Percentiles rank a stretch among this genome's conserved stretches.
Conservation (phyloP, 2,329 filamentous ascomycete genomes). For the Lachnellula hyalina region DNA sequence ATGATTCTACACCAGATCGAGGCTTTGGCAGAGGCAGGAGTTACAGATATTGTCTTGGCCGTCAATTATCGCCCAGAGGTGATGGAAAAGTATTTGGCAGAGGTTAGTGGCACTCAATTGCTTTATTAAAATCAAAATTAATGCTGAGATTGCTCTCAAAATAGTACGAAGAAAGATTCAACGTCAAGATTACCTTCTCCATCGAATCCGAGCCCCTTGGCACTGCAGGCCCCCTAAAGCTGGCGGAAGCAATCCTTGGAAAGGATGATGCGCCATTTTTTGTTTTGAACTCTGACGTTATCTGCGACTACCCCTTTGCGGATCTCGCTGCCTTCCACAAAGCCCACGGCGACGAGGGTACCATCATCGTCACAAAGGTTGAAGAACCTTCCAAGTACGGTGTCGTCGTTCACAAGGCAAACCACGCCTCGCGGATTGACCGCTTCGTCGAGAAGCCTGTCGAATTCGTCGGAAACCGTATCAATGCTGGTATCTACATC, state of each 20-base stretch:
- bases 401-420: constrained; percentile 95
- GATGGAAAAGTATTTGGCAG: constrained; percentile 89
- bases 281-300: constrained; percentile 96
- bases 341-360: constrained; percentile 88
- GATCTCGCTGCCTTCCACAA: constrained; percentile 90
- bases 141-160: constrained; percentile 12
- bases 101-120: constrained; percentile 50
- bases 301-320: constrained; percentile 95
- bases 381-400: constrained; percentile 99
- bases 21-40: constrained; percentile 85
- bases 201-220: constrained; percentile 94
- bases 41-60: constrained; percentile 94
- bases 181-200: constrained; percentile 94
- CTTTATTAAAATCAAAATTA: not conserved
- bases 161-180: constrained; percentile 85
- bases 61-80: constrained; percentile 99
- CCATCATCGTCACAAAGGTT: constrained; percentile 97
- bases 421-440: constrained; percentile 86
- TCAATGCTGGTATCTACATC: constrained; percentile 98
- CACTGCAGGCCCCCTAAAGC: constrained; percentile 90
- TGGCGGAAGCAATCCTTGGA: constrained; percentile 84
- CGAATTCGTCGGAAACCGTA: constrained; percentile 96
- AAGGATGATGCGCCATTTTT: constrained; percentile 97
- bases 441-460: constrained; percentile 99
- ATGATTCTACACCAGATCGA: constrained; percentile 99